These are phyloP conservation scores for Candida glaebosa DNA, from an alignment of 805 yeast species.

Conservation along the genomic window DNA sequence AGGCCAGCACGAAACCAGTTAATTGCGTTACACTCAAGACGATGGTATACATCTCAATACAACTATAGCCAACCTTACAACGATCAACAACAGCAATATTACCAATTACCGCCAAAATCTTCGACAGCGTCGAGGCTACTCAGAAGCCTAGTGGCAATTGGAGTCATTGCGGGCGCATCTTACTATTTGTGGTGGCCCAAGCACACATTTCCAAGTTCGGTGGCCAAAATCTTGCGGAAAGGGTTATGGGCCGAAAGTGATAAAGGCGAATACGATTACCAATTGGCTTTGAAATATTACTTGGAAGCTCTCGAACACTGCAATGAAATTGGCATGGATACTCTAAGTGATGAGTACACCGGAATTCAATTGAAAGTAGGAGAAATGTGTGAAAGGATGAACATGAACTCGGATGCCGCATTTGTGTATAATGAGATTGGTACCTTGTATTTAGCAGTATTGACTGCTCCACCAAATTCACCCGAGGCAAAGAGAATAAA, in stretches of 20 bases:
- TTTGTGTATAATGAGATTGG: conserved; percentile 65
- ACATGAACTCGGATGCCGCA: conserved; percentile 59
- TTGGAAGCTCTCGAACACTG: conserved; percentile 70
- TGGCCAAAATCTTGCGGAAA: conserved; percentile 67
- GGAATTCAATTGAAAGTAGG: conserved; percentile 86
- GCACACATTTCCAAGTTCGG: conserved; percentile 64
- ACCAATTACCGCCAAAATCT: conserved; percentile 10
- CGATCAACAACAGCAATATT: background rate
- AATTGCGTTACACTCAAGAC: too few species aligned
- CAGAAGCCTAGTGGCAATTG: conserved; percentile 10
- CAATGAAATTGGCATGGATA: conserved; percentile 50
- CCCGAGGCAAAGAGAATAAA: conserved; percentile 18
- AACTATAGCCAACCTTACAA: conserved; percentile 15
- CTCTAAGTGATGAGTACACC: conserved; percentile 75
- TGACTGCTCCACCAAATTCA: conserved; percentile 36
- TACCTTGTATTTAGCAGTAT: conserved; percentile 52
- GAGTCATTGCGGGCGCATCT: conserved; percentile 19
- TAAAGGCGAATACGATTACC: conserved; percentile 58
- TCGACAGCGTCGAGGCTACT: conserved; percentile 13
- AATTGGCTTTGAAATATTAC: conserved; percentile 67
- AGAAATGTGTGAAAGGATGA: conserved; percentile 77
- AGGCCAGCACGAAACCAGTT: background rate
- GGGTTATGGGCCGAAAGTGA: conserved; percentile 84
- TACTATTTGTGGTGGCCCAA: conserved; percentile 59
- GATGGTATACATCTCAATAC: conserved; percentile 6